Conservation (phyloP, 164 flowering plant genomes). For the Macadamia integrifolia region DNA sequence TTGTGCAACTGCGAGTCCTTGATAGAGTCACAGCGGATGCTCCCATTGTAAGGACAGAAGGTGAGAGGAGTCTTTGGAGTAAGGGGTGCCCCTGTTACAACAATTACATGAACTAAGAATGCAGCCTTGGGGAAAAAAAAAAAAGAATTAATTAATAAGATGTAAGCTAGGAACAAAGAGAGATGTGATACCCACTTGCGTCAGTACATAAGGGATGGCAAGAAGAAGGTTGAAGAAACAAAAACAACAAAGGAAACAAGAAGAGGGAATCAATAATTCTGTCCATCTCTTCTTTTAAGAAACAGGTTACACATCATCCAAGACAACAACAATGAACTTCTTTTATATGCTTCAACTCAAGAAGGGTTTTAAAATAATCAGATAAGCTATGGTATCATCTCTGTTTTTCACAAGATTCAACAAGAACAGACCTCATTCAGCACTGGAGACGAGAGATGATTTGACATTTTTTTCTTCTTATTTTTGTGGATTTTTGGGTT, state of each 20-base stretch:
- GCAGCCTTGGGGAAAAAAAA: background rate
- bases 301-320: background rate
- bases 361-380: too few relatives aligned
- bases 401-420: too few relatives aligned
- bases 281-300: constrained; percentile 6
- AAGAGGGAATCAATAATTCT: background rate
- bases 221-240: constrained; percentile 31
- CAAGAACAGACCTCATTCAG: too few relatives aligned
- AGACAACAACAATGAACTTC: background rate
- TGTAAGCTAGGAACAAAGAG: background rate
- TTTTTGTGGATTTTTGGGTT: too few relatives aligned
- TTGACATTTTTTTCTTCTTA: too few relatives aligned
- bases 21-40: constrained; percentile 50
- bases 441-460: too few relatives aligned
- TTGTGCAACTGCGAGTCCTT: constrained; percentile 40
- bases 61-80: constrained; percentile 32
- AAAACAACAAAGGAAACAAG: constrained; percentile 18
- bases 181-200: constrained; percentile 44
- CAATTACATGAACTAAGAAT: background rate
- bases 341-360: background rate
- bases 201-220: constrained; percentile 58
- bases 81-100: constrained; percentile 50
- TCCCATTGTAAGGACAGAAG: constrained; percentile 77
- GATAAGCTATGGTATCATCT: too few relatives aligned
- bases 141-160: background rate